Evolutionary conservation across 805 yeast species (phyloP), one percentile per base, ranked within the genome.

Genomic region (Clavispora fructus): DNA sequence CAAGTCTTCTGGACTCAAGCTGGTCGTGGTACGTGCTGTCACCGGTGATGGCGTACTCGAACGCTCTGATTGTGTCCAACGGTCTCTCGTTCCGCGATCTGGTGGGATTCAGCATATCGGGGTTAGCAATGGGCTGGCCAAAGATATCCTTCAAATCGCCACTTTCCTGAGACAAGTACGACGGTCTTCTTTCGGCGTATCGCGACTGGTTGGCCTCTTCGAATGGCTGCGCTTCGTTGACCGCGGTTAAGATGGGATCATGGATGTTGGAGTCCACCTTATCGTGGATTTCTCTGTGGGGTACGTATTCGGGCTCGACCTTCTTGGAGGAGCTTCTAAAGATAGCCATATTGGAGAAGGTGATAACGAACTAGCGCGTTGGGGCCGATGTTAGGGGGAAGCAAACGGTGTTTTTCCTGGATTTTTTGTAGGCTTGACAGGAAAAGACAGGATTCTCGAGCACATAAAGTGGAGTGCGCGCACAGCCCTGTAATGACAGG

Each of bases 31-130:
- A 85, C 11, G 79, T 66, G 47, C 76, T 69, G 65, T 94, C 99
- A 43, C 96, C 96, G 7, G 96, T 88, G 53, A 94, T 90, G 33
- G 97, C 83, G 62, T 85, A 94, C 71, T 94, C 98, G 67, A 94
- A 94, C 6, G 87, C 77, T 57, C 98, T 77, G 59, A 94, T 91
- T 2, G 99, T 94, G 65, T 95, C 99, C 58, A 94, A 71, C 4
- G 99, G 99, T 59, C 99, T 80, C 68, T 94, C 99, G 64, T 91
- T 92, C 66, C 99, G 80, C 17, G 86, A 69, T 59, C 99, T 79
- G 7, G 97, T 83, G 27, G 99, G 99, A 62, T 94, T 94, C 33
- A 96, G 88, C 55, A 85, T 75, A 63, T 94, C 99, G 7, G 95
- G 87, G 52, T 80, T 80, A 3, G 61, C 62, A 58, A 94, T 94